Evolutionary conservation across 192 early-diverging fungal species (phyloP), one percentile per base, ranked within the genome.

Genomic region (Allomyces javanicus): DNA sequence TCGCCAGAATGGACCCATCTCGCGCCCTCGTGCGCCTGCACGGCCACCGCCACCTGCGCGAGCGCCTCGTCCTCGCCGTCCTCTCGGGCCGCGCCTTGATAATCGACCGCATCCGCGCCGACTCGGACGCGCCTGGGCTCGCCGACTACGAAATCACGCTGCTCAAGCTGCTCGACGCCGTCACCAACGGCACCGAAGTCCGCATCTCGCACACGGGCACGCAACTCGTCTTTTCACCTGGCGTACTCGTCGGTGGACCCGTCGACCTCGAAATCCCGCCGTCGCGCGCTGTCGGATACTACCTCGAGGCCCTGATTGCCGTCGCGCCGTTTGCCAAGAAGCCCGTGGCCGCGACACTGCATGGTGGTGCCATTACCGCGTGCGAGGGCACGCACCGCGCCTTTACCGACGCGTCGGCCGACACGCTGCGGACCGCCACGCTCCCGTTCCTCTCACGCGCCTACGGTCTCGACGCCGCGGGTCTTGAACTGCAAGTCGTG

Each of bases 191-290:
- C 24, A 85, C 86, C 19, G 78, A 77, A 12, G 86, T 97, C n/a
- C 91, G 93, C 58, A 97, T 99, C 67, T 89, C 83, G 66, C 91
- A 95, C 66, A 93, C 94, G 19, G 90, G 89, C 80, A 96, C 93
- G 4, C 81, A 85, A 12, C 80, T 99, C 26, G 64, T 85, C 24
- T 89, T 90, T 64, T 83, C 84, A 66, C 96, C 96, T 6, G 96
- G 96, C 43, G 81, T 90, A 63, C 88, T 99, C 67, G 81, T 77
- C 22, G 94, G 93, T 67, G 96, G 96, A 40, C 84, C 77, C 63
- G 76, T 99, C 22, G 72, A 77, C 58, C 88, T 93, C 74, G 94
- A 94, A 65, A 94, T 94, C 69, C 91, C 89, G 19, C 81, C 78
- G 22, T 79, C 87, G 10, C 79, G 96, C 11, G 83, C 85, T n/a